Base-by-base conservation (phyloP, 179 eudicot species). In the Corrigiola litoralis region DNA sequence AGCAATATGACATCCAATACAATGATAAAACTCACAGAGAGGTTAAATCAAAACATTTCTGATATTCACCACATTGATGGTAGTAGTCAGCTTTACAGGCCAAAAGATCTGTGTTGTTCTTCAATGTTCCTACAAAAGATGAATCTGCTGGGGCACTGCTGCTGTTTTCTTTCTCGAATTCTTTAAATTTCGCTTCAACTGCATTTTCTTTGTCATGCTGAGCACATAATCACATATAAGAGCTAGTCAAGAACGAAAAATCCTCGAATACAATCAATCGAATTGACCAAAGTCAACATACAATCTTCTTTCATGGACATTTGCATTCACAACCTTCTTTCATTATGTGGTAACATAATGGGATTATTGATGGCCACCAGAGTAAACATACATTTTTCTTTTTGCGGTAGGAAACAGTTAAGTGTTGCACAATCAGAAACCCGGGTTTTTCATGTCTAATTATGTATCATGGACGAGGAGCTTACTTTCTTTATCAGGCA, bases 11-110 rank as follows among this genome's bases (percentile, higher is more conserved):
- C 44, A 46, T 21, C 21, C 55, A 60, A 37, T 13, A 53, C 40
- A 70, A 42, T 40, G 20, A 46, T 53, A 72, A 16, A 45, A 79
- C 97, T 79, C 71, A 94, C 99, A 73, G 67, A 2, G 97, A 77
- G 55, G 97, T 94, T 70, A 94, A 79, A 52, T 94, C 97, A 58
- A 94, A 94, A 73, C 99, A 90, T 83, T 90, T 90, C 68, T 94
- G 97, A 71, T 90, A 91, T 85, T 90, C 97, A 68, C 97, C 97
- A 78, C 95, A 86, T 76, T 94, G 99, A 76, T 94, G 99, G 73
- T 81, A 86, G 82, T 84, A 91, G 76, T 94, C 99, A 48, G 97
- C 99, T 85, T 94, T 90, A 84, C 99, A 91, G 65, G 88, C 95
- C 82, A 91, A 84, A 48, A 94, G 91, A 76, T 94, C 99, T 8